Evolutionary conservation across 805 yeast genomes (phyloP).

Genomic region (Phaffomyces thermotolerans): DNA sequence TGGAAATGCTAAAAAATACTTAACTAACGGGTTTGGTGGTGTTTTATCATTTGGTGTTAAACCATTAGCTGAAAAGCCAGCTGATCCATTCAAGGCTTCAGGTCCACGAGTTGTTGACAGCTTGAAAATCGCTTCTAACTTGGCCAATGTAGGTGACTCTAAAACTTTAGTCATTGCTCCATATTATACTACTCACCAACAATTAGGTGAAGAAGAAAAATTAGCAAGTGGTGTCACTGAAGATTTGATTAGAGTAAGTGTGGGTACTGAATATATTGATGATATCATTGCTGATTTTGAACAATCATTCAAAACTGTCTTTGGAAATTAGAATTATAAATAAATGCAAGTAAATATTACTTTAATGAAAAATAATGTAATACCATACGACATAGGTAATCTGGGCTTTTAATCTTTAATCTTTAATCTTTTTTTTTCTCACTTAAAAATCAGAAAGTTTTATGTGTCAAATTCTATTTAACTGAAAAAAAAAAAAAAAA

Average conservation of each 20-base stretch:
- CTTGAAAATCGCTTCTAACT: conserved; percentile 79
- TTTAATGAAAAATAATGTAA: too few species aligned
- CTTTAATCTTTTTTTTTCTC: too few species aligned
- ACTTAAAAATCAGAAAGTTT: too few species aligned
- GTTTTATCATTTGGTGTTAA: conserved; percentile 87
- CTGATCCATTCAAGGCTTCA: conserved; percentile 61
- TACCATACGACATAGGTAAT: too few species aligned
- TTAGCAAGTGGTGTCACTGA: conserved; percentile 78
- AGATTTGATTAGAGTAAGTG: conserved; percentile 81
- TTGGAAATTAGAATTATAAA: conserved; percentile 13
- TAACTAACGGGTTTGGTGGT: conserved; percentile 77
- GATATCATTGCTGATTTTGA: conserved; percentile 87
- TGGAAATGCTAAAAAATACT: conserved; percentile 75
- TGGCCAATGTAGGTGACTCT: conserved; percentile 96
- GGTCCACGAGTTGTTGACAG: conserved; percentile 81
- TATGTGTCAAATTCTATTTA: too few species aligned
- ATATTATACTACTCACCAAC: conserved; percentile 93
- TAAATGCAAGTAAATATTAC: not conserved
- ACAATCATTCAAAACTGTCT: conserved; percentile 69
- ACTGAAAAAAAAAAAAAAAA: too few species aligned
- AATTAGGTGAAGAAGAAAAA: conserved; percentile 77
- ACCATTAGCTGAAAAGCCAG: conserved; percentile 43
- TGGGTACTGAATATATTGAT: conserved; percentile 87
- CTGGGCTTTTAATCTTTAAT: too few species aligned
- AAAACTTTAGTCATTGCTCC: conserved; percentile 96